Base-by-base conservation (phyloP, 225 moss, liverwort and hornwort genomes). In the Rhytidiadelphus loreus region DNA sequence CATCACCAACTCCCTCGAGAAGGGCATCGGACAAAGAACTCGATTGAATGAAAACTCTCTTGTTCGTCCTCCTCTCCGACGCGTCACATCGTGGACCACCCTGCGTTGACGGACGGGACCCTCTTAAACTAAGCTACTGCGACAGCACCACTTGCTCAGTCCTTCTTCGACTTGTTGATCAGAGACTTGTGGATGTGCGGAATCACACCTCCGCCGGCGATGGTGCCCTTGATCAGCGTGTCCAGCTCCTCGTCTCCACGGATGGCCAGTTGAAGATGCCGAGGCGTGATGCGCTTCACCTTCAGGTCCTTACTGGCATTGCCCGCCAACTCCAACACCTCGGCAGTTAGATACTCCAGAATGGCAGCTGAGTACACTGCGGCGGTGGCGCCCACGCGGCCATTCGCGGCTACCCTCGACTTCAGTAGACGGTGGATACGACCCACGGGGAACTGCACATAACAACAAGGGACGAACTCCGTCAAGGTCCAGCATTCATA, bases 331-430 rank as follows among this genome's bases (percentile, higher is more conserved):
- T 97, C 97, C 92, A 97, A 83, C 46, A 97, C 97, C 91, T 97
- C 97, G 20, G 97, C 97, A 13, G 97, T 97, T 74, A 97, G 84
- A 83, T 97, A 97, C 92, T 97, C 97, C 73, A 97, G 84, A 48
- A 97, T 97, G 81, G 97, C 97, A 29, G 97, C 97, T 52, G 97
- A 96, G 88, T 97, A 97, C 60, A 97, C 97, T 9, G 97, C 97
- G 12, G 97, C 97, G 12, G 97, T 97, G 22, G 97, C 96, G 12
- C 97, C 97, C 41, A 97, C 97, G 87, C 97, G 94, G 16, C 97
- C 97, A 50, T 97, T 97, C 15, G 97, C 97, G 15, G 97, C 97
- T 57, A 96, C 97, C 70, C 97, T 87, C 62, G 96, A 95, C 91
- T 97, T 97, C 60, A 97, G 86, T 86, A 97, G 82, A 87, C 97